Evolutionary conservation across 2,329 filamentous ascomycete species (phyloP).

Genomic region (Penicillium psychrosexuale): DNA sequence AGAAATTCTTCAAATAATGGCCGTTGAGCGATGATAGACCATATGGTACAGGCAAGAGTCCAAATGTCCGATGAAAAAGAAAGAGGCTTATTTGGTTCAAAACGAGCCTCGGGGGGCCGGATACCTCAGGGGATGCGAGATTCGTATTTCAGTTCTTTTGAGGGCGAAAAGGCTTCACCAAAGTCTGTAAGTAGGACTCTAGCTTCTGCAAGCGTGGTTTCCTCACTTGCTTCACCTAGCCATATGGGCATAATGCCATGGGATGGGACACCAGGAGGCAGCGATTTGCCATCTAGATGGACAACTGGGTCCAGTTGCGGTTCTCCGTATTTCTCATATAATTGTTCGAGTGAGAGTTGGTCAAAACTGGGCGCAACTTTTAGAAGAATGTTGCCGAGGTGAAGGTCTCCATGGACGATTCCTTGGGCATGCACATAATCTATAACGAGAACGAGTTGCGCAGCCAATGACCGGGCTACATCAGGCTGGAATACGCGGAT

Average conservation of each 20-base stretch:
- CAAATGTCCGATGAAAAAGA: constrained; percentile 38
- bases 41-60: constrained; percentile 39
- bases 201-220: constrained; percentile 23
- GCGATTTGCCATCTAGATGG: constrained; percentile 20
- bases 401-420: constrained; percentile 29
- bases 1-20: neutral
- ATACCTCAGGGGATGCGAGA: constrained; percentile 22
- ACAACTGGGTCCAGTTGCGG: constrained; percentile 21
- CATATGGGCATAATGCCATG: constrained; percentile 16
- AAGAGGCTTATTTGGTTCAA: constrained; percentile 27
- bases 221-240: constrained; percentile 21
- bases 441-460: constrained; percentile 32
- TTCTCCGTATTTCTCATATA: constrained; percentile 22
- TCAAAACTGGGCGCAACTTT: constrained; percentile 16
- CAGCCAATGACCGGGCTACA: constrained; percentile 24
- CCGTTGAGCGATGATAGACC: constrained; percentile 8
- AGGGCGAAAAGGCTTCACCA: constrained; percentile 1
- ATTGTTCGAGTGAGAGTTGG: constrained; percentile 17
- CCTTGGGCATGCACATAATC: constrained; percentile 29
- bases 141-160: constrained; percentile 9
- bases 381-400: constrained; percentile 27
- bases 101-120: constrained; percentile 36
- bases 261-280: constrained; percentile 20
- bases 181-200: constrained; percentile 19
- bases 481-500: constrained; percentile 24